Evolutionary conservation across 1,139 yeast genomes (phyloP), one percentile per base, ranked within the genome.

Genomic region (Candida dubliniensis): DNA sequence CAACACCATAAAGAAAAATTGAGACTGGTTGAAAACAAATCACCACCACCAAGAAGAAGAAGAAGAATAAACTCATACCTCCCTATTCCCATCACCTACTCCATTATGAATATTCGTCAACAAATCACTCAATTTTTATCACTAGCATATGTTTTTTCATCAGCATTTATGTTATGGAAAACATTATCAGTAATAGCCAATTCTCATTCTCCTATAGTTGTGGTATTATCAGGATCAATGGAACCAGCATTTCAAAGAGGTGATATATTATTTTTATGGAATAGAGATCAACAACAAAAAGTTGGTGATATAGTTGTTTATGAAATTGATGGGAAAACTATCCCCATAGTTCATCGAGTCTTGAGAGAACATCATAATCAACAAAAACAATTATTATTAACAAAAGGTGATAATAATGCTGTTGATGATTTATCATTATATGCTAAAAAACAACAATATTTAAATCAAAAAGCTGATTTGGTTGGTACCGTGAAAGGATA

Each of bases 221-320:
- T 93, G 32, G 99, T 93, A 10, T 78, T 93, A 39, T 89, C 98
- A 1, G 99, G 99, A 5, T 93, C 98, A 1, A 93, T 93, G 99
- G 99, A 95, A 62, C 99, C 99, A 1, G 99, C 99, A 0, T 95
- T 95, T 75, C 98, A 93, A 66, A 81, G 99, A 66, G 99, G 99
- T 40, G 99, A 93, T 61, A 84, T 95, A 34, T 71, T 93, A 48
- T 84, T 93, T 59, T 73, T 93, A 47, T 90, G 96, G 96, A 93
- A 93, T 65, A 76, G 97, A 52, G 84, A 86, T 47, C 57, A 67
- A 15, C 66, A 66, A 34, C 82, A 83, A 33, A 71, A 78, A 41
- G 95, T 91, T 1, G 99, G 99, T n/a, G 99, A 93, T 59, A 77
- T 93, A 24, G 98, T 93, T 10, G 99, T 93, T n/a, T 93, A 95